Conservation (phyloP, 805 yeast species). For the Saccharomycopsis sp. region DNA sequence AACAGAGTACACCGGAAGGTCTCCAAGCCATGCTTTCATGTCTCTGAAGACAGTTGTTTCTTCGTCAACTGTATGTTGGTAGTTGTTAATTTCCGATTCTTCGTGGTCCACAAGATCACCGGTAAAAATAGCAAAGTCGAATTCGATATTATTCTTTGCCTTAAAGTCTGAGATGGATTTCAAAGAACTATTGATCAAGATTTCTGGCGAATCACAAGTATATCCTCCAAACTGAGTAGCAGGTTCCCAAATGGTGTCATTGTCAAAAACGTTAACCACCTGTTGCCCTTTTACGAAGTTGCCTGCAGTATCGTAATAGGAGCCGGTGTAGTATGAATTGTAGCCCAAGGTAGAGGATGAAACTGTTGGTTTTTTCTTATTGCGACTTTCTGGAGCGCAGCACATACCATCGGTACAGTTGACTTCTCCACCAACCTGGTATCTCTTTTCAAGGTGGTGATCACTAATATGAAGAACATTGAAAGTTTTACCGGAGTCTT, state of each 20-base stretch:
- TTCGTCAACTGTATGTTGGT: slow-evolving; percentile 43
- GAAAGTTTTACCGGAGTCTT: slow-evolving; percentile 36
- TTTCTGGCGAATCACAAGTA: slow-evolving; percentile 59
- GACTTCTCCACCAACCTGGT: slow-evolving; percentile 49
- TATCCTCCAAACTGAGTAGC: slow-evolving; percentile 60
- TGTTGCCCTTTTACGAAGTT: slow-evolving; percentile 28
- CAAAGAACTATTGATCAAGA: slow-evolving; percentile 53
- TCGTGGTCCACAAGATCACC: slow-evolving; percentile 74
- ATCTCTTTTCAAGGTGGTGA: slow-evolving; percentile 55
- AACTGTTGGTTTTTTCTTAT: slow-evolving; percentile 31
- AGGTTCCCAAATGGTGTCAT: slow-evolving; percentile 37
- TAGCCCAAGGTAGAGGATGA: slow-evolving; percentile 7
- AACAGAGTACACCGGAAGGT: slow-evolving; percentile 53
- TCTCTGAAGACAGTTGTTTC: slow-evolving; percentile 46
- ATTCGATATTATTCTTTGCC: slow-evolving; percentile 31
- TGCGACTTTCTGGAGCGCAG: slow-evolving; percentile 48
- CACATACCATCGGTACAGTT: slow-evolving; percentile 53
- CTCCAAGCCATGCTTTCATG: slow-evolving; percentile 42
- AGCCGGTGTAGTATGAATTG: slow-evolving; percentile 27
- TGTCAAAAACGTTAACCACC: slow-evolving; percentile 21
- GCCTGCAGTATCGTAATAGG: slow-evolving; percentile 28
- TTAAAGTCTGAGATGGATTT: slow-evolving; percentile 35
- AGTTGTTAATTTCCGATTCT: slow-evolving; percentile 38
- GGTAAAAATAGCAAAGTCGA: slow-evolving; percentile 61
- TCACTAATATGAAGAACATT: slow-evolving; percentile 63